A percentile compares a stretch with the other conserved stretches of the same genome.
phyloP scores from a whole-genome alignment of 1,284 basidiomycete species.

The Fomitopsis pinicola region DNA sequence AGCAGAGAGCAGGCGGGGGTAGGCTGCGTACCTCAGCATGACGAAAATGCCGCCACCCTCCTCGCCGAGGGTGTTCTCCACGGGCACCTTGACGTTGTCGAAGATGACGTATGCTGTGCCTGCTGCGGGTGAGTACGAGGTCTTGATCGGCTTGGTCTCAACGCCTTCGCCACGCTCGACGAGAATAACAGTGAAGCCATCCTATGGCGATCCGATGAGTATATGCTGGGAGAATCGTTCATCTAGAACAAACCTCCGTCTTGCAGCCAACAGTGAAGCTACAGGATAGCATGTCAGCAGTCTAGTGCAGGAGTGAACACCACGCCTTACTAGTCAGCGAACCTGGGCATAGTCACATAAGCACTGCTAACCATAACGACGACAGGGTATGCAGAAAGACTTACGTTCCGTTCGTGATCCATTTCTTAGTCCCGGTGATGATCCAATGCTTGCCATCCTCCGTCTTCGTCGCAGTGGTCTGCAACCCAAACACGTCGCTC shows the following conservation, averaged over 20 bases:
- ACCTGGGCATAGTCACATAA: neutral
- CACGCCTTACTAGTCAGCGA: conserved; percentile 10
- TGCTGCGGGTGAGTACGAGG: conserved; percentile 71
- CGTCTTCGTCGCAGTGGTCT: conserved; percentile 79
- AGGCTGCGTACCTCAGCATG: conserved; percentile 47
- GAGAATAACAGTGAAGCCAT: conserved; percentile 82
- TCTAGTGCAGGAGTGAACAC: neutral
- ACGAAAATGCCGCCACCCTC: conserved; percentile 83
- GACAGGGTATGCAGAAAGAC: conserved; percentile 3
- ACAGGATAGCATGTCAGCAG: neutral
- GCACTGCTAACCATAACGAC: neutral
- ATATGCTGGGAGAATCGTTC: neutral
- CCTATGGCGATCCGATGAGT: conserved; percentile 34
- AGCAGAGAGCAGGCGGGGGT: neutral
- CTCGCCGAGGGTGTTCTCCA: conserved; percentile 82
- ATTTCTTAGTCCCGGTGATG: conserved; percentile 80
- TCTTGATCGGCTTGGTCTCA: conserved; percentile 84
- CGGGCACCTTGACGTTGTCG: conserved; percentile 82
- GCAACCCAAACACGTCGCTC: conserved; percentile 81
- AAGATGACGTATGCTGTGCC: conserved; percentile 88
- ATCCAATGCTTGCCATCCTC: conserved; percentile 85
- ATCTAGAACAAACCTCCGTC: conserved; percentile 45
- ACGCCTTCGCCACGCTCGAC: conserved; percentile 76
- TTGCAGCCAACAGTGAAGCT: conserved; percentile 65
- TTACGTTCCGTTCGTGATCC: conserved; percentile 82